Base-by-base conservation (phyloP, 805 yeast species). In the Ogataea ramenticola region DNA sequence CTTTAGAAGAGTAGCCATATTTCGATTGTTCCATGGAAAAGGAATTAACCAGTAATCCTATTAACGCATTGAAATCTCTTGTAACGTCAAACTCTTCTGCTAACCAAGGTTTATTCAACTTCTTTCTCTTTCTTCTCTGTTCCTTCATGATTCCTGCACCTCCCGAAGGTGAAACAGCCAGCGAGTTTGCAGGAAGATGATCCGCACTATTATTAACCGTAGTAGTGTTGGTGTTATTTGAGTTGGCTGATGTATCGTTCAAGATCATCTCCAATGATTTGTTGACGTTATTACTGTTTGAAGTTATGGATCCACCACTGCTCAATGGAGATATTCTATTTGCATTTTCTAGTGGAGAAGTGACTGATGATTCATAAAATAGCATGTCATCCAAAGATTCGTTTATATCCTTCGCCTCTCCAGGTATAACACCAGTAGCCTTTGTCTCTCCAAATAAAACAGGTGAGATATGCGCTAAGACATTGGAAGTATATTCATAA, bases 401-500 rank as follows among this genome's bases (percentile, higher is more conserved):
- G 15, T 40, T 19, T 7, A 10, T 3, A 21, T 31, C 41, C 17
- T 65, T 46, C 7, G 39, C 15, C 49, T 75, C 78, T 1, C 82
- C 82, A 0, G 84, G 83, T 22, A 79, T 70, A 36, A 70, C 63
- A 1, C 84, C 84, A 33, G 65, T 68, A 0, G 84, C 69, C 15
- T 60, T 60, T n/a, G 65, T 50, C 39, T 68, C 71, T 3, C 85
- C 85, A 72, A 79, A 74, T 40, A 79, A 55, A 2, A 77, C 72
- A 7, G 70, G 67, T 3, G 73, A 78, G 27, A 76, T 51, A 43
- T 75, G 70, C 27, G 69, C 65, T 37, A 79, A 59, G 2, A 74
- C 80, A 50, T 69, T 70, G 17, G 65, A 59, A 1, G 84, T 77
- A 55, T 77, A 79, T 57, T 79, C 85, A 53, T 74, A 79, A 42